Percentiles rank a stretch among this genome's conserved stretches.
Evolutionary conservation across 306 rosid genomes (phyloP).

Genomic region (Ziziphus jujuba): DNA sequence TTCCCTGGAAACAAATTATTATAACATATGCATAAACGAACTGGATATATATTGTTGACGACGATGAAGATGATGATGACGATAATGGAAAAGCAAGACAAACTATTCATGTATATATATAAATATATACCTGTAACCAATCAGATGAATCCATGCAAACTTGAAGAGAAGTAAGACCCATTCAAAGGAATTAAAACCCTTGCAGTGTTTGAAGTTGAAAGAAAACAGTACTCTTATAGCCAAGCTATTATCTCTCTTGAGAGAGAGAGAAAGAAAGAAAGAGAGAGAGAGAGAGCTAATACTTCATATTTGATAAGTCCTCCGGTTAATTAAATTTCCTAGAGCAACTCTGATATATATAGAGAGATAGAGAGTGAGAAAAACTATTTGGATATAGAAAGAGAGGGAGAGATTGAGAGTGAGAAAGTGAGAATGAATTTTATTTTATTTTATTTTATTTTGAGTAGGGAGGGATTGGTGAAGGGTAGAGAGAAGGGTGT

Average conservation of each 20-base stretch:
- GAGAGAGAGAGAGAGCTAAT: too few relatives aligned
- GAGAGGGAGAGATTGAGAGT: neutral
- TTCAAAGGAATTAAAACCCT: constrained; percentile 14
- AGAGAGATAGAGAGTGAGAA: neutral
- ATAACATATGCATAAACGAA: too few relatives aligned
- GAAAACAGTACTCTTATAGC: too few relatives aligned
- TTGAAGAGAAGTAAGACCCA: constrained; percentile 87
- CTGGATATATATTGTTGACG: too few relatives aligned
- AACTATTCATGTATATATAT: neutral
- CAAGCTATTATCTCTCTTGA: too few relatives aligned
- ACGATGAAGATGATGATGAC: neutral
- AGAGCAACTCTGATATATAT: neutral
- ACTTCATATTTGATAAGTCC: neutral
- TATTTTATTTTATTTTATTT: constrained; percentile 7
- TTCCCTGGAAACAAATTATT: too few relatives aligned
- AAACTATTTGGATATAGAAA: neutral
- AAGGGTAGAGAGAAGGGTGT: constrained; percentile 18
- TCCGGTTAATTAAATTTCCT: neutral
- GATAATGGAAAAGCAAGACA: neutral
- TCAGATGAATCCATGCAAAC: constrained; percentile 94
- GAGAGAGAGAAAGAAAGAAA: too few relatives aligned
- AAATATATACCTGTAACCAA: constrained; percentile 82
- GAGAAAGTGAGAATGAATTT: neutral
- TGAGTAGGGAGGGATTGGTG: constrained; percentile 29
- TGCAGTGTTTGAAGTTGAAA: too few relatives aligned